These are phyloP conservation scores for Coccinonectria pachysandricola DNA, from an alignment of 2,329 filamentous ascomycete species.

Conservation along the genomic window DNA sequence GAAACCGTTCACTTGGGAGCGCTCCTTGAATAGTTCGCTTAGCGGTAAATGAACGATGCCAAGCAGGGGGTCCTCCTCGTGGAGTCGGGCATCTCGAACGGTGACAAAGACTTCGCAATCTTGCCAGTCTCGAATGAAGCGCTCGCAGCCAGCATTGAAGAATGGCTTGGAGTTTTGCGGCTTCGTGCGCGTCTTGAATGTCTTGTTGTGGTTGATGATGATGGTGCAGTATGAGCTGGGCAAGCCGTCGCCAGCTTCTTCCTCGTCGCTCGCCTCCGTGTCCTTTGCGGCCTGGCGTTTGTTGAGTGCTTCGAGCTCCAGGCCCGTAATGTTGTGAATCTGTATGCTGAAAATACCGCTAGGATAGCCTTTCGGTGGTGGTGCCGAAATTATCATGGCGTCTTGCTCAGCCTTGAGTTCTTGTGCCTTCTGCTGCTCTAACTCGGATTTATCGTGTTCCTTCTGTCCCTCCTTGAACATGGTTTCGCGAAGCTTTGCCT, in stretches of 20 bases:
- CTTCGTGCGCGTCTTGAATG: constrained; percentile 63
- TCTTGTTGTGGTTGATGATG: constrained; percentile 61
- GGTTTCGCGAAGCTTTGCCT: constrained; percentile 57
- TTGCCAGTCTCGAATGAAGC: constrained; percentile 59
- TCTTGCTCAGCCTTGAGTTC: constrained; percentile 53
- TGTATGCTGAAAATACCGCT: constrained; percentile 61
- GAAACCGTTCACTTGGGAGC: constrained; percentile 53
- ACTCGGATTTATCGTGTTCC: constrained; percentile 47
- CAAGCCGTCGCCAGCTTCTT: constrained; percentile 53
- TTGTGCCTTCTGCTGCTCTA: constrained; percentile 57
- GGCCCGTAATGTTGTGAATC: constrained; percentile 61
- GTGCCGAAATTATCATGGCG: constrained; percentile 56
- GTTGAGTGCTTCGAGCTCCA: constrained; percentile 51
- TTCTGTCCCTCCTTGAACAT: constrained; percentile 31
- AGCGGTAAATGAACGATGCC: constrained; percentile 62
- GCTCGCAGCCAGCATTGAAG: constrained; percentile 67
- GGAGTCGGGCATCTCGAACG: constrained; percentile 56
- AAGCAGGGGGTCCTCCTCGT: constrained; percentile 59
- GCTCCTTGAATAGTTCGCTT: constrained; percentile 47
- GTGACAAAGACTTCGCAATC: constrained; percentile 57
- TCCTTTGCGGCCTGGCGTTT: constrained; percentile 40
- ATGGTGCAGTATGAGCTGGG: constrained; percentile 64
- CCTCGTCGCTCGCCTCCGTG: constrained; percentile 39
- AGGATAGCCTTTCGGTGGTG: constrained; percentile 49
- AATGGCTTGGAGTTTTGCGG: constrained; percentile 70